These are phyloP conservation scores for Fomitopsis pulvina DNA, from an alignment of 768 basidiomycete genomes.

Conservation along the genomic window DNA sequence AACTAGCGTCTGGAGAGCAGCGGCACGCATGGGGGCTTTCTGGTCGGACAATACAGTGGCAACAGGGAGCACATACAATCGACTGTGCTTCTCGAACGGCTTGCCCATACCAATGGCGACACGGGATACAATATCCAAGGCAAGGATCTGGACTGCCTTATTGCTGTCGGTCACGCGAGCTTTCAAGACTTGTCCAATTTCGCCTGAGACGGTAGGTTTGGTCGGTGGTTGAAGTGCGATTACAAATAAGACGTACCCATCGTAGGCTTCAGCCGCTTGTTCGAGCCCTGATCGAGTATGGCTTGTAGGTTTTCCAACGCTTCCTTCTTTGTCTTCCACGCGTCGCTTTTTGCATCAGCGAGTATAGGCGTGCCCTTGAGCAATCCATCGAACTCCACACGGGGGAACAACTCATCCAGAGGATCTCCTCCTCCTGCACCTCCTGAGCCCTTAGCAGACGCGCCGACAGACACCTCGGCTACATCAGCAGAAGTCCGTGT, in stretches of 20 bases:
- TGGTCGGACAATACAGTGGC: slow-evolving; percentile 88
- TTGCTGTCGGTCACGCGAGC: slow-evolving; percentile 87
- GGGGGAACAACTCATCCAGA: slow-evolving; percentile 90
- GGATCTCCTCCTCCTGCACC: slow-evolving; percentile 47
- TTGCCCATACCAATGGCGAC: slow-evolving; percentile 94
- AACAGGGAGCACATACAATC: slow-evolving; percentile 69
- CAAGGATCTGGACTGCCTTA: slow-evolving; percentile 85
- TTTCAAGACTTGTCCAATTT: slow-evolving; percentile 86
- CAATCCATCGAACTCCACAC: slow-evolving; percentile 86
- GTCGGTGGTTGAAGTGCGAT: slow-evolving; percentile 1
- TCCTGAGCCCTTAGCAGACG: slow-evolving; percentile 30
- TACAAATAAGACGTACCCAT: slow-evolving; percentile 55
- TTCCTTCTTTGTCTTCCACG: slow-evolving; percentile 97
- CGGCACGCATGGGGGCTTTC: slow-evolving; percentile 77
- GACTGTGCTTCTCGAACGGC: slow-evolving; percentile 85
- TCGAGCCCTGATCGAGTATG: slow-evolving; percentile 82
- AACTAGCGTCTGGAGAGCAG: slow-evolving; percentile 71
- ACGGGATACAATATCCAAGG: slow-evolving; percentile 84
- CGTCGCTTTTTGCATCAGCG: slow-evolving; percentile 81
- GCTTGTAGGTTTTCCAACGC: slow-evolving; percentile 81
- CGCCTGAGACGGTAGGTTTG: slow-evolving; percentile 44
- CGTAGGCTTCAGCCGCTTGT: slow-evolving; percentile 84
- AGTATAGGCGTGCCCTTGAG: slow-evolving; percentile 80
- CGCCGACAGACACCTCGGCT: slow-evolving; percentile 40
- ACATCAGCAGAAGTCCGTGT: slow-evolving; percentile 74